These are phyloP conservation scores for Blumeriella jaapii DNA, from an alignment of 2,329 filamentous ascomycete genomes.

Conservation along the genomic window DNA sequence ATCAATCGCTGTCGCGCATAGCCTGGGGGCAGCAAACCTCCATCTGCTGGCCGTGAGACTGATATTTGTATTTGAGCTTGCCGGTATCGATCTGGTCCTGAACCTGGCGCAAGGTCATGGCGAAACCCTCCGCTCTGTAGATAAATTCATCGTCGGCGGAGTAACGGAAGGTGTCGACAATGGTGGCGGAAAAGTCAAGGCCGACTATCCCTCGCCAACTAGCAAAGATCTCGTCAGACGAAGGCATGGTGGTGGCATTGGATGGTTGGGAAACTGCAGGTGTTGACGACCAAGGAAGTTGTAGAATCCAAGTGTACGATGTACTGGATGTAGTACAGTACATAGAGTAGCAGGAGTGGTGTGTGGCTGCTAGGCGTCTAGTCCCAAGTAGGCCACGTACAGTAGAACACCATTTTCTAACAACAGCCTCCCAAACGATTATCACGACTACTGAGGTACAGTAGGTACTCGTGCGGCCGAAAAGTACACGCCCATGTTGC, in stretches of 20 bases:
- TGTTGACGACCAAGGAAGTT: neutral
- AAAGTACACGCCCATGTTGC: too few relatives aligned
- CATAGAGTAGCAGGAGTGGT: too few relatives aligned
- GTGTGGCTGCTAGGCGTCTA: too few relatives aligned
- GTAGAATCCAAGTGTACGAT: neutral
- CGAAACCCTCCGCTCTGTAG: slow-evolving; percentile 20
- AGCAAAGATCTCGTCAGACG: slow-evolving; percentile 16
- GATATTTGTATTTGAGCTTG: slow-evolving; percentile 18
- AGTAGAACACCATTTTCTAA: too few relatives aligned
- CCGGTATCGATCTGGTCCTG: slow-evolving; percentile 10
- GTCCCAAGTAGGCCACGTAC: too few relatives aligned
- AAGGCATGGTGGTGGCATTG: slow-evolving; percentile 9
- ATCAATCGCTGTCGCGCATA: slow-evolving; percentile 7
- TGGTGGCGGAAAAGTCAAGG: slow-evolving; percentile 15
- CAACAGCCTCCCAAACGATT: too few relatives aligned
- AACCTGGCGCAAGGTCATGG: slow-evolving; percentile 18
- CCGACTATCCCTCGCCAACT: slow-evolving; percentile 16
- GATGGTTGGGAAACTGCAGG: neutral
- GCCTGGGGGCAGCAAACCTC: slow-evolving; percentile 4
- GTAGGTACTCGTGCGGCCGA: too few relatives aligned
- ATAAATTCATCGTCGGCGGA: slow-evolving; percentile 16
- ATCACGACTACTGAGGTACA: too few relatives aligned
- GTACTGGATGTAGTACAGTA: too few relatives aligned
- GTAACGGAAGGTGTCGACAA: slow-evolving; percentile 16
- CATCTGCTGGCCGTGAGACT: slow-evolving; percentile 16